Evolutionary conservation across 345 rosid genomes (phyloP).

Genomic region (Eucalyptus victrix): DNA sequence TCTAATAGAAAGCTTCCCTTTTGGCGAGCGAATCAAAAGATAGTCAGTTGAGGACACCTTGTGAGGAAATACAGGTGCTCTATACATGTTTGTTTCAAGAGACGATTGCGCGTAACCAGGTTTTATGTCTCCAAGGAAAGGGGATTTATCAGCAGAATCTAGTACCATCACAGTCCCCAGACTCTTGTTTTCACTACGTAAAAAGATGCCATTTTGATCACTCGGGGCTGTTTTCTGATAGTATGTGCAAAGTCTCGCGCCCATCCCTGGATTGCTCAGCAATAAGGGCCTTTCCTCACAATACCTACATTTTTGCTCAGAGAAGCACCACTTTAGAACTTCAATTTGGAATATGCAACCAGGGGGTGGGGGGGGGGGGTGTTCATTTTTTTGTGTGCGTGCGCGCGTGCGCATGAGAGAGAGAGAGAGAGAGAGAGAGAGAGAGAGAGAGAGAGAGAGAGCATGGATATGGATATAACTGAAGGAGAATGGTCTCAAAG

Average conservation of each 20-base stretch:
- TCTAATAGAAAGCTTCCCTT: constrained; percentile 89
- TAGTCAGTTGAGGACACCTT: constrained; percentile 79
- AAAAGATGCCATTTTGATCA: constrained; percentile 53
- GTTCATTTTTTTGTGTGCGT: rapidly evolving
- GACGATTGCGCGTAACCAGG: constrained; percentile 78
- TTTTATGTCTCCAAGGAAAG: constrained; percentile 90
- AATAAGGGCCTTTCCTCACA: constrained; percentile 95
- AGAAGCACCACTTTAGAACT: background rate
- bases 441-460: background rate
- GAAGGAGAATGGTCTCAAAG: background rate
- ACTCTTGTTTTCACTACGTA: constrained; percentile 44
- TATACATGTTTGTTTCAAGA: constrained; percentile 89
- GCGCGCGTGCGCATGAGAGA: rapidly evolving
- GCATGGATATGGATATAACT: background rate
- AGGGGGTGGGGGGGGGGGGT: too few species aligned
- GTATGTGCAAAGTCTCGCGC: constrained; percentile 87
- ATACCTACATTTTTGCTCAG: constrained; percentile 32
- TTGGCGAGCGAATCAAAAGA: constrained; percentile 83
- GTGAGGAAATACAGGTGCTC: constrained; percentile 84
- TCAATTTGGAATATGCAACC: background rate
- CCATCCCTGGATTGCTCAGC: constrained; percentile 91
- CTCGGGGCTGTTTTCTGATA: constrained; percentile 71
- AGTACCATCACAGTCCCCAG: constrained; percentile 61
- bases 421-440: background rate
- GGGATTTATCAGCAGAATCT: constrained; percentile 88